A percentile compares a stretch with the other conserved stretches of the same genome.
phyloP scores from a whole-genome alignment of 2,329 filamentous ascomycete genomes.

The Waltergamsia citrina region DNA sequence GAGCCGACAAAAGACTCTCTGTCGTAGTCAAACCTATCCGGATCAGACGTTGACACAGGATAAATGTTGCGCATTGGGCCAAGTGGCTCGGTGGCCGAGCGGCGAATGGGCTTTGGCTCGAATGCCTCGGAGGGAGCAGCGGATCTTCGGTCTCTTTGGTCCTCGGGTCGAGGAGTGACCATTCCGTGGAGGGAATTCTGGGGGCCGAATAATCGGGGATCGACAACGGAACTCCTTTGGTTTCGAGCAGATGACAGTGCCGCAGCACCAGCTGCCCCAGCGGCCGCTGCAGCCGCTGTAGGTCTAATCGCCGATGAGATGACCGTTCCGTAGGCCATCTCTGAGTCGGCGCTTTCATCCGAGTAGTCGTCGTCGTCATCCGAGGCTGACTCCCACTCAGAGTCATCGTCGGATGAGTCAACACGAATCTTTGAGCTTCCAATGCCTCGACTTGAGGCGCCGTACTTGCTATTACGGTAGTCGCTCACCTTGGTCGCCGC shows the following conservation, averaged over 20 bases:
- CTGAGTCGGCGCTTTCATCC: conserved; percentile 28
- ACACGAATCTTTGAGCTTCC: conserved; percentile 29
- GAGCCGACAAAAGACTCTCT: conserved; percentile 20
- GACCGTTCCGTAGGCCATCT: conserved; percentile 20
- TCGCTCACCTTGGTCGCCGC: conserved; percentile 30
- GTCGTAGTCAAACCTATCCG: conserved; percentile 48
- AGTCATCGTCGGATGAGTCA: conserved; percentile 34
- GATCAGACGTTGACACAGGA: conserved; percentile 58
- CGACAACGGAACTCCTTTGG: conserved; percentile 41
- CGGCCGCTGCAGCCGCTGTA: conserved; percentile 12
- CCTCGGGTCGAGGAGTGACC: conserved; percentile 40
- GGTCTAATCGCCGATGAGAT: conserved; percentile 14
- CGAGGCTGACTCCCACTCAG: conserved; percentile 48
- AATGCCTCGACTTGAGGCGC: conserved; percentile 20
- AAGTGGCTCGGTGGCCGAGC: conserved; percentile 12
- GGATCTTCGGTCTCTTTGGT: too few species aligned
- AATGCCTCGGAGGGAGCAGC: conserved; percentile 6
- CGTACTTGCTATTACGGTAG: conserved; percentile 27
- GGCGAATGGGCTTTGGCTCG: conserved; percentile 10
- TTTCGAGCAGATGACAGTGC: conserved; percentile 19
- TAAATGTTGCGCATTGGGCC: conserved; percentile 51
- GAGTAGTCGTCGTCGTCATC: conserved; percentile 34
- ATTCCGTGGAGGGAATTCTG: conserved; percentile 50
- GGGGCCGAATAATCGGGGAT: conserved; percentile 49
- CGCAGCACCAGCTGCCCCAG: conserved; percentile 27